A percentile compares a stretch with the other conserved stretches of the same genome.
Conservation (phyloP, 306 rosid species). For the Macrotyloma uniflorum region DNA sequence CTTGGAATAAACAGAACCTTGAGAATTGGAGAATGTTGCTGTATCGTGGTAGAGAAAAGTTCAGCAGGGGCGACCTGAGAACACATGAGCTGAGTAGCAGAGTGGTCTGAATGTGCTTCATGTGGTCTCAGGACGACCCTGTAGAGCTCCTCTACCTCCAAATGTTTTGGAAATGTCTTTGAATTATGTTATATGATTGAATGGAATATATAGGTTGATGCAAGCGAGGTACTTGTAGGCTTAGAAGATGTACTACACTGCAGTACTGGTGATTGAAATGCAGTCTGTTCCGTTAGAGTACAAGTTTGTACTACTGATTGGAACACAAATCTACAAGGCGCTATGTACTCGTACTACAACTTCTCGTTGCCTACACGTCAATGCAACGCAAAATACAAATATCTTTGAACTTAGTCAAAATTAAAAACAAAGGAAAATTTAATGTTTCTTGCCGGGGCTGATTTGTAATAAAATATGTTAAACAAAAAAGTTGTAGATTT, state of each 20-base stretch:
- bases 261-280: conserved; percentile 23
- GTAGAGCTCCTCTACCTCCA: conserved; percentile 53
- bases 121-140: conserved; percentile 71
- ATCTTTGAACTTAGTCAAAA: not conserved
- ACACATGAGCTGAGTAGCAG: conserved; percentile 44
- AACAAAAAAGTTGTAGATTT: too few species aligned
- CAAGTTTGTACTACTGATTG: conserved; percentile 44
- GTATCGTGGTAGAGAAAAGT: conserved; percentile 41
- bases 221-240: conserved; percentile 31
- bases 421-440: not conserved
- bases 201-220: conserved; percentile 30
- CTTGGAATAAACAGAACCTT: too few species aligned
- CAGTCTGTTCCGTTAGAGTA: conserved; percentile 26
- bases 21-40: not conserved
- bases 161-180: not conserved
- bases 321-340: conserved; percentile 7
- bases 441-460: too few species aligned
- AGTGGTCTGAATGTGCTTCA: conserved; percentile 5
- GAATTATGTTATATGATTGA: too few species aligned
- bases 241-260: conserved; percentile 41
- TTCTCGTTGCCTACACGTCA: conserved; percentile 13
- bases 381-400: not conserved
- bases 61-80: conserved; percentile 96
- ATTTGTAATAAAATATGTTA: too few species aligned
- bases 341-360: conserved; percentile 13